These are phyloP conservation scores for Debaryomycetaceae sp. DNA, from an alignment of 1,139 yeast species.

Conservation along the genomic window DNA sequence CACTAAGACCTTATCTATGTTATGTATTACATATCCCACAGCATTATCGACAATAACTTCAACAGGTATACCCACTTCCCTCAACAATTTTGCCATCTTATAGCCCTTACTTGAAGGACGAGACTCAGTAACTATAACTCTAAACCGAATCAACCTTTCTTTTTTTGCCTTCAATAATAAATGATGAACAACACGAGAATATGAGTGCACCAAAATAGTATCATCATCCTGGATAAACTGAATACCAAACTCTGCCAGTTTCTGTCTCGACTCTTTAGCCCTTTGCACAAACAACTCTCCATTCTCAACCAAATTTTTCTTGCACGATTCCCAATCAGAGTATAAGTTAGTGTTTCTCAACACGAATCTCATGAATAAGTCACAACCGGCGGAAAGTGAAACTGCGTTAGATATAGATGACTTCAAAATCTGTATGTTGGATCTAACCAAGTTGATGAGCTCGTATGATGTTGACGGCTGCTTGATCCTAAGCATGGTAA, in stretches of 20 bases:
- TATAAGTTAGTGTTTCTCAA: conserved; percentile 83
- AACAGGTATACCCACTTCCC: conserved; percentile 83
- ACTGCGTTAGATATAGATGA: conserved; percentile 84
- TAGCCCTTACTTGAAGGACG: conserved; percentile 83
- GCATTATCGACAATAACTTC: conserved; percentile 89
- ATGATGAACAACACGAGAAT: conserved; percentile 84
- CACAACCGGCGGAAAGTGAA: conserved; percentile 96
- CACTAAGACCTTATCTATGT: conserved; percentile 87
- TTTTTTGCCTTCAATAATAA: conserved; percentile 72
- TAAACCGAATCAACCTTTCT: conserved; percentile 69
- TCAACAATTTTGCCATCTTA: conserved; percentile 66
- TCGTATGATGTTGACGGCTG: conserved; percentile 94
- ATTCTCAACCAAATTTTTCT: conserved; percentile 82
- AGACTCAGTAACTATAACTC: conserved; percentile 91
- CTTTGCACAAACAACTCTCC: conserved; percentile 90
- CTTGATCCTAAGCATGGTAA: conserved; percentile 73
- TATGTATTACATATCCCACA: conserved; percentile 88
- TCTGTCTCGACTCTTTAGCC: conserved; percentile 85
- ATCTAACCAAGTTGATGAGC: conserved; percentile 73
- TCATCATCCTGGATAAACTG: conserved; percentile 94
- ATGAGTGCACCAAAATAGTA: conserved; percentile 84
- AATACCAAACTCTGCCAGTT: conserved; percentile 83
- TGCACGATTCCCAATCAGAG: conserved; percentile 96
- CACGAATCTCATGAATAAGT: conserved; percentile 90
- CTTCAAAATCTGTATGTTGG: conserved; percentile 73